These are phyloP conservation scores for Thraustotheca clavata DNA, from an alignment of 352 stramenopile genomes.

Conservation along the genomic window DNA sequence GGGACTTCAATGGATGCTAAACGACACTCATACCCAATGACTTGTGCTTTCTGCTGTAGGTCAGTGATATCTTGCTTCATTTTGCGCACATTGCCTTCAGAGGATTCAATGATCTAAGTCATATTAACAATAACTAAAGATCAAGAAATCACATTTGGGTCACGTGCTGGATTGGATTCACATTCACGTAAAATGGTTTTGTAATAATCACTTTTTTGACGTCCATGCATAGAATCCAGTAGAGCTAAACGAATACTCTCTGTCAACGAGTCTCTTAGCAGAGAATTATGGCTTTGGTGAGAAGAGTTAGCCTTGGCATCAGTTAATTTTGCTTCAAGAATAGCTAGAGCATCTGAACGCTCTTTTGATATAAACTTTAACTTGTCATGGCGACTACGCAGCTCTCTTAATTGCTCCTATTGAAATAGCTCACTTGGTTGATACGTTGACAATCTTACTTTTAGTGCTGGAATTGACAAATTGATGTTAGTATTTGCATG, in stretches of 20 bases:
- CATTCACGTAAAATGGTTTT: slow-evolving; percentile 68
- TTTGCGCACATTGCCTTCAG: slow-evolving; percentile 47
- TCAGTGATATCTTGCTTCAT: slow-evolving; percentile 59
- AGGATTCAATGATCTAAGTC: slow-evolving; percentile 45
- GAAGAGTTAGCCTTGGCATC: slow-evolving; percentile 19
- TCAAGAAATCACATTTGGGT: slow-evolving; percentile 33
- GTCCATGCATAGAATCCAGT: slow-evolving; percentile 48
- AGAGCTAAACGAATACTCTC: slow-evolving; percentile 53
- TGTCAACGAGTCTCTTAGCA: slow-evolving; percentile 47
- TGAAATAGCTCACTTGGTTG: background rate
- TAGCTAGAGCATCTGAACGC: slow-evolving; percentile 34
- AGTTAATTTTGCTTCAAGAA: slow-evolving; percentile 30
- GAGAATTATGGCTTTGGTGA: slow-evolving; percentile 28
- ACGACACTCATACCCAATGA: slow-evolving; percentile 57
- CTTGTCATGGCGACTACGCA: slow-evolving; percentile 68
- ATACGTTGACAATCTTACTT: slow-evolving; percentile 29
- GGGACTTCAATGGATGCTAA: slow-evolving; percentile 50
- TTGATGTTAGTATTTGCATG: slow-evolving; percentile 41
- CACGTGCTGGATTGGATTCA: slow-evolving; percentile 62
- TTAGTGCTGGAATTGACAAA: slow-evolving; percentile 47
- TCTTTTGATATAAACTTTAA: slow-evolving; percentile 57
- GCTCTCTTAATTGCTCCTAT: slow-evolving; percentile 48
- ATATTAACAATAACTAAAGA: background rate
- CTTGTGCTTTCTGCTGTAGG: slow-evolving; percentile 59
- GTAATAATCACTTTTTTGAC: slow-evolving; percentile 75